Evolutionary conservation across 495 filamentous ascomycete species (phyloP).

Genomic region (Trypethelium eluteriae): DNA sequence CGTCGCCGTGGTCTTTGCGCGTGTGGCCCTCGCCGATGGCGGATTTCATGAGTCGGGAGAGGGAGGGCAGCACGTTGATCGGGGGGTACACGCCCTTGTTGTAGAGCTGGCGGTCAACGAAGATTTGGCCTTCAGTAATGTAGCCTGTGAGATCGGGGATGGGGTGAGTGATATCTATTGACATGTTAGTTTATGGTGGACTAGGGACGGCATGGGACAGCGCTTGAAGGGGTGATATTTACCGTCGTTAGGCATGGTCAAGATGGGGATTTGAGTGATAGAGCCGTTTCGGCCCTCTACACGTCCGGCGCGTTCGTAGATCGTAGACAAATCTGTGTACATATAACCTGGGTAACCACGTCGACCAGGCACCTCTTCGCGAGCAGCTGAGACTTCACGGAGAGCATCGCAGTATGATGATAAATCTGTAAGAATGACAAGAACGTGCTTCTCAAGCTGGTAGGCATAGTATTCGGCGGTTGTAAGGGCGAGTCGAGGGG

Average conservation of each 20-base stretch:
- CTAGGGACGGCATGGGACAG: neutral
- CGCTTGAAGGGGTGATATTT: slow-evolving; percentile 19
- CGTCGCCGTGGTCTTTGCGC: slow-evolving; percentile 91
- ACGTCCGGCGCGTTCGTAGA: slow-evolving; percentile 98
- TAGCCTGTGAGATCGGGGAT: slow-evolving; percentile 98
- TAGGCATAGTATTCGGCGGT: slow-evolving; percentile 99
- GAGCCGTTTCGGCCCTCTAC: slow-evolving; percentile 95
- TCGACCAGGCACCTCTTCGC: slow-evolving; percentile 98
- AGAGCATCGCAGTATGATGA: slow-evolving; percentile 98
- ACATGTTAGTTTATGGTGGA: slow-evolving; percentile 13
- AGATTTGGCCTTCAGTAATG: slow-evolving; percentile 98
- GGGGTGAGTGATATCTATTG: slow-evolving; percentile 89
- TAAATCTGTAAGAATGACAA: slow-evolving; percentile 96
- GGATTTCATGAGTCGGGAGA: slow-evolving; percentile 99
- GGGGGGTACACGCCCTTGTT: slow-evolving; percentile 98
- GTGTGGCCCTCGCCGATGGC: slow-evolving; percentile 96
- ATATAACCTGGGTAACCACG: slow-evolving; percentile 99
- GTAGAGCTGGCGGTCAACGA: slow-evolving; percentile 86
- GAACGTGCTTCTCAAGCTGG: slow-evolving; percentile 98
- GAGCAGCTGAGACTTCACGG: slow-evolving; percentile 92
- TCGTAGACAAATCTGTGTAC: slow-evolving; percentile 99
- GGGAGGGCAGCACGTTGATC: slow-evolving; percentile 96
- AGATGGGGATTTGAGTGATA: slow-evolving; percentile 97
- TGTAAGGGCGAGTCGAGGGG: slow-evolving; percentile 93
- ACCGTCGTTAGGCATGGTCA: slow-evolving; percentile 99